phyloP scores from a whole-genome alignment of 441 rosid genomes.

The Mallotus japonicus region DNA sequence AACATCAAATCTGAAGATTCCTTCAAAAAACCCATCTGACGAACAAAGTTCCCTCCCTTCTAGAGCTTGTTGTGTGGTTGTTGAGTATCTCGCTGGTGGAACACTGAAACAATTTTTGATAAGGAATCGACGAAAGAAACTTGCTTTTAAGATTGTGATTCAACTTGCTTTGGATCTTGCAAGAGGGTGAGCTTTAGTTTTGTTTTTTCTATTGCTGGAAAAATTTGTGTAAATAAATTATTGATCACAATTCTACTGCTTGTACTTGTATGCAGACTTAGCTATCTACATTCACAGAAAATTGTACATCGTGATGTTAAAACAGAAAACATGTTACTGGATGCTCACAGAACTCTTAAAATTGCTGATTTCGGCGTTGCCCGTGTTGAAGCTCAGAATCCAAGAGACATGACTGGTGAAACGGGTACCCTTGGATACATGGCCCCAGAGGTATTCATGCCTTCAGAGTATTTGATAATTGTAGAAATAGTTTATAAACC shows the following conservation, averaged over 20 bases:
- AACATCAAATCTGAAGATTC: slow-evolving; percentile 71
- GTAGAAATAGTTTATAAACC: neutral
- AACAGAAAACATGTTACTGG: slow-evolving; percentile 86
- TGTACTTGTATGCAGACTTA: slow-evolving; percentile 51
- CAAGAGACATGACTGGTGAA: slow-evolving; percentile 92
- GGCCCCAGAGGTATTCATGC: slow-evolving; percentile 84
- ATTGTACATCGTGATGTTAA: slow-evolving; percentile 97
- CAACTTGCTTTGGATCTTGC: slow-evolving; percentile 85
- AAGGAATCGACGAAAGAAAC: slow-evolving; percentile 64
- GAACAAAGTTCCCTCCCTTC: slow-evolving; percentile 46
- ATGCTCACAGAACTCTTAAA: slow-evolving; percentile 52
- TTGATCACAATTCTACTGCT: neutral
- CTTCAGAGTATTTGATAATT: neutral
- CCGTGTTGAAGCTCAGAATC: slow-evolving; percentile 89
- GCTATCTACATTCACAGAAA: slow-evolving; percentile 79
- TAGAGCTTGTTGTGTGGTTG: slow-evolving; percentile 81
- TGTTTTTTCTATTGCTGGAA: neutral
- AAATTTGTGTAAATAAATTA: neutral
- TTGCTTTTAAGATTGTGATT: slow-evolving; percentile 63
- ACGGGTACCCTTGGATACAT: slow-evolving; percentile 94
- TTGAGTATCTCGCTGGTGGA: slow-evolving; percentile 79
- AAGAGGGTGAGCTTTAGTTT: slow-evolving; percentile 51
- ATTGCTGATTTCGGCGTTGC: slow-evolving; percentile 98
- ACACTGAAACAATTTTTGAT: slow-evolving; percentile 70
- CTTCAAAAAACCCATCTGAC: slow-evolving; percentile 41